Evolutionary conservation across 306 rosid species (phyloP), one percentile per base, ranked within the genome.

Genomic region (Styphnolobium japonicum): DNA sequence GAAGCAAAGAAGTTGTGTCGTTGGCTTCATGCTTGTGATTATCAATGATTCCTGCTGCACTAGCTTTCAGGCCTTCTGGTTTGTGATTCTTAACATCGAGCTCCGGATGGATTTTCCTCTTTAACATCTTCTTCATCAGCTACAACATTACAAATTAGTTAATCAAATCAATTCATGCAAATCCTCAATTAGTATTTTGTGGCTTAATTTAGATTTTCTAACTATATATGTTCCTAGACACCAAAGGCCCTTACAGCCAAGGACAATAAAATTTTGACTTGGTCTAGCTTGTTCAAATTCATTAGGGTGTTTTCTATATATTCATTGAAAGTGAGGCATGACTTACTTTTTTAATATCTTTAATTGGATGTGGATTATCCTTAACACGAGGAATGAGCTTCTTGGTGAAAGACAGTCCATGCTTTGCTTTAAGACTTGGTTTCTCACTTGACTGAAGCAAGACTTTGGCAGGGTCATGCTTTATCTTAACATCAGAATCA

Each of bases 291-390:
- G 4, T 15, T 76, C 29, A 74, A 67, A 67, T 46, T 79, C 81
- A 66, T 58, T 21, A 52, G 27, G 15, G 63, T 45, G 18, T 51
- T 61, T 74, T 51, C 49, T 8, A 23, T 73, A 55, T 15, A 33
- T 7, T 25, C 45, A 45, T 51, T 22, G 8, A 75, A 68, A 55
- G 36, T 23, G 39, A 80, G 8, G 63, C 67, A 39, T 11, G 18
- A 87, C 98, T 96, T 86, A 96, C 99, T 83, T 89, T 86, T 82
- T 90, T 91, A 10, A 96, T 80, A 37, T 91, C 93, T 84, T 91
- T 93, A 31, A 96, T 87, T 40, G 99, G 96, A 63, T 71, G 87
- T 23, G 96, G 80, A 34, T 93, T 92, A 57, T 92, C 93, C 86
- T 91, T 94, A 66, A 87, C 91, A 22, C 79, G 89, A 22, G 97